Evolutionary conservation across 2,329 filamentous ascomycete genomes (phyloP), one percentile per base, ranked within the genome.

Genomic region (Thielaviopsis ethacetica): DNA sequence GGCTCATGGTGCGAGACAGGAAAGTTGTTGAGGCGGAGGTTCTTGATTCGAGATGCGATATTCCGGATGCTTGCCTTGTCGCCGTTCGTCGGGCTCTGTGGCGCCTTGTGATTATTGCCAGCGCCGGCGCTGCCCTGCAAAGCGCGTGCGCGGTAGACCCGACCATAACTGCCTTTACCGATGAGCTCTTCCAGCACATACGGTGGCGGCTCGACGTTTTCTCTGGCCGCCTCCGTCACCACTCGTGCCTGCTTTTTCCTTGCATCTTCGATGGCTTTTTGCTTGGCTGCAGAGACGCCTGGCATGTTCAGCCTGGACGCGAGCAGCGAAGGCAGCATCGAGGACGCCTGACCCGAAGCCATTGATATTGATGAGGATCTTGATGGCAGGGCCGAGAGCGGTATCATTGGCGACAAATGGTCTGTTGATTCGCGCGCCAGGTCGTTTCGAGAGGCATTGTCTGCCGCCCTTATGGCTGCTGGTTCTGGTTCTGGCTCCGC

Each of bases 111-210:
- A n/a, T 34, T 27, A 17, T 56, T 56, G 9, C 13, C 30, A 19
- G n/a, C 50, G 6, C 30, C 5, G 22, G n/a, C 12, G 10, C n/a
- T 13, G n/a, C 21, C 27, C 34, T 51, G 4, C 26, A 54, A 21
- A 21, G 73, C 70, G 19, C 70, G 74, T 34, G 76, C 83, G 69
- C 86, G 88, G 71, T 86, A 89, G 17, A 89, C 85, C 41, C 84
- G 79, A 1, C 85, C 85, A 67, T 85, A 88, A 62, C 80, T 82
- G 51, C 85, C 85, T 67, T 88, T 88, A 59, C 85, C 85, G 64
- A 88, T 88, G 59, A 88, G 74, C 68, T 88, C 85, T 13, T 79
- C 75, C 41, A 89, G 80, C n/a, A 77, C 76, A 64, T 88, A 88
- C 15, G 76, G 77, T 1, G 85, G 85, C 4, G 79, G 73, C 26